Evolutionary conservation across 1,284 basidiomycete genomes (phyloP).

Genomic region (Apiotrichum laibachii): DNA sequence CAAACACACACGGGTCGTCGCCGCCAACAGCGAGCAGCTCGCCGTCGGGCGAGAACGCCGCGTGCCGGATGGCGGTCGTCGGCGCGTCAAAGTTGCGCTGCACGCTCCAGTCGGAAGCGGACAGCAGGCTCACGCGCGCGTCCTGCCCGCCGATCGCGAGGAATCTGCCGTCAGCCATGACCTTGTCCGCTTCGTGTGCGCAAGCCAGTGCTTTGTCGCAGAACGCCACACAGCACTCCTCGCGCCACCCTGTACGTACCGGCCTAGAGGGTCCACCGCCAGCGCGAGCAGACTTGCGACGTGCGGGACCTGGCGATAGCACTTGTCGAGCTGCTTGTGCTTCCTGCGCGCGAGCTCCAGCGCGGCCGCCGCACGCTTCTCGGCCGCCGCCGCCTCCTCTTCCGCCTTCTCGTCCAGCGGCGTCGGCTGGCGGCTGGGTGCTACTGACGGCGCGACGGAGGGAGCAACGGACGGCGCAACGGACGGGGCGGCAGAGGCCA

Average conservation of each 20-base stretch:
- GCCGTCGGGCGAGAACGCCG: conserved; percentile 41
- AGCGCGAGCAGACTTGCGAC: conserved; percentile 32
- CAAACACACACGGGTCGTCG: conserved; percentile 36
- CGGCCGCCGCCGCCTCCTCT: background rate
- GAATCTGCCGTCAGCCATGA: conserved; percentile 19
- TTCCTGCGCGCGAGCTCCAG: conserved; percentile 20
- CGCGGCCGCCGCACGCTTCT: conserved; percentile 11
- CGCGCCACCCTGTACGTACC: conserved; percentile 15
- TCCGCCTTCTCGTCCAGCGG: background rate
- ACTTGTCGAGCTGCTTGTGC: conserved; percentile 30
- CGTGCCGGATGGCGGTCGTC: conserved; percentile 36
- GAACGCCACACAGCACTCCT: too few species aligned
- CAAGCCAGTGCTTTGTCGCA: too few species aligned
- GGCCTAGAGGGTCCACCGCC: conserved; percentile 33
- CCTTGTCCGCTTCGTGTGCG: too few species aligned
- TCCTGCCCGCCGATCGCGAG: conserved; percentile 44
- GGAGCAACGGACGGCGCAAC: conserved; percentile 7
- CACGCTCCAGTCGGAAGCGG: conserved; percentile 39
- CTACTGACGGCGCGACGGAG: conserved; percentile 9
- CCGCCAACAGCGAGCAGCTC: conserved; percentile 44
- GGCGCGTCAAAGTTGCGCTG: conserved; percentile 39
- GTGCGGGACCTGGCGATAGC: conserved; percentile 28
- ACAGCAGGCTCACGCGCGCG: conserved; percentile 37
- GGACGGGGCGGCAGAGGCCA: background rate
- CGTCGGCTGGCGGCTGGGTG: conserved; percentile 12